These are phyloP conservation scores for Cryptococcus sp. DNA, from an alignment of 1,284 basidiomycete species.

Conservation along the genomic window DNA sequence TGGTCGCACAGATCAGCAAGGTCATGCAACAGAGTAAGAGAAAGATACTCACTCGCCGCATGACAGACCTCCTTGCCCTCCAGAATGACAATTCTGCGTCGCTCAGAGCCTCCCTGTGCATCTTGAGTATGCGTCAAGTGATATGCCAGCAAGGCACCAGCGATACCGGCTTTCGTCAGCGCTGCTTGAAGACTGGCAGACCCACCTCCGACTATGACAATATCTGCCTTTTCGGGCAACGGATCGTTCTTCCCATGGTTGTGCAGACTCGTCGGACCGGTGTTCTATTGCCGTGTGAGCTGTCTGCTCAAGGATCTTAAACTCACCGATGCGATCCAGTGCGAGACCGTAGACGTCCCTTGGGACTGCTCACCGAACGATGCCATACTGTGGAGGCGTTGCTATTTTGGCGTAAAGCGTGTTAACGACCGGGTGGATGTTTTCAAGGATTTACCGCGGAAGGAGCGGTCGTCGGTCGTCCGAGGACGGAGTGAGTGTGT, in stretches of 20 bases:
- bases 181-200: not conserved
- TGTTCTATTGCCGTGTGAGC: conserved; percentile 8
- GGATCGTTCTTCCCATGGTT: conserved; percentile 18
- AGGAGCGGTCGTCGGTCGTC: too few relatives aligned
- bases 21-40: not conserved
- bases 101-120: not conserved
- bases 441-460: too few relatives aligned
- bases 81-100: conserved; percentile 1
- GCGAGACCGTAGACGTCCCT: conserved; percentile 21
- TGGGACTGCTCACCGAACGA: too few relatives aligned
- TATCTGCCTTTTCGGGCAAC: conserved; percentile 17
- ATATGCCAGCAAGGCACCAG: conserved; percentile 8
- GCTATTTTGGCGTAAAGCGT: too few relatives aligned
- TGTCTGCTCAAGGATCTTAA: not conserved
- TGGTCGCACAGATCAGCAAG: not conserved
- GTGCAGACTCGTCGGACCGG: conserved; percentile 19
- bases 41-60: conserved; percentile 1
- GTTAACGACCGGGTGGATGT: too few relatives aligned
- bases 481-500: too few relatives aligned
- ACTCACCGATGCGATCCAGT: conserved; percentile 31
- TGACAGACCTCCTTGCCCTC: not conserved
- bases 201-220: conserved; percentile 21
- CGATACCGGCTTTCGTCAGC: conserved; percentile 10
- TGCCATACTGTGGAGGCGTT: too few relatives aligned
- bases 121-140: not conserved